These are phyloP conservation scores for Komagataella phaffii DNA, from an alignment of 805 yeast genomes.

Conservation along the genomic window DNA sequence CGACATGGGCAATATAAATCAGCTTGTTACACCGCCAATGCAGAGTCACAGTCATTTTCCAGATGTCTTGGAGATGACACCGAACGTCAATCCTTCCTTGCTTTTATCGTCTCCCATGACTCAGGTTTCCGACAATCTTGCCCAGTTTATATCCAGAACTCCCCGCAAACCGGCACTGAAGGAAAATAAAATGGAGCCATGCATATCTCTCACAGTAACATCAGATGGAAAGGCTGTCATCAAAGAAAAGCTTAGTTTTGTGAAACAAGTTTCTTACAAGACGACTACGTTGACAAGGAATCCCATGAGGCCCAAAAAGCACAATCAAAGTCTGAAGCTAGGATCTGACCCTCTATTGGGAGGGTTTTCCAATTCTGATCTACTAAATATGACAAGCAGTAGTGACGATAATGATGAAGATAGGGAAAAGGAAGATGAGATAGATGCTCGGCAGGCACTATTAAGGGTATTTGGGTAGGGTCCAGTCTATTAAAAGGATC, in stretches of 20 bases:
- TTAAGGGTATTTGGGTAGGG: not conserved
- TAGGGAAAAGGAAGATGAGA: not conserved
- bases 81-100: conserved; percentile 3
- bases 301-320: not conserved
- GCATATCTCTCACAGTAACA: not conserved
- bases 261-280: not conserved
- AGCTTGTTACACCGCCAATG: not conserved
- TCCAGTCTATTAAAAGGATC: not conserved
- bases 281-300: not conserved
- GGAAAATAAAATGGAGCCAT: not conserved
- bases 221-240: not conserved
- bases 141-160: not conserved
- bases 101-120: conserved; percentile 3
- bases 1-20: not conserved
- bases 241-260: not conserved
- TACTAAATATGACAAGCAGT: not conserved
- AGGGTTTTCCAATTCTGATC: not conserved
- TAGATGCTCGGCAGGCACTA: not conserved
- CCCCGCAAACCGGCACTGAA: not conserved
- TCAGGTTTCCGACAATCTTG: not conserved
- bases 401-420: not conserved
- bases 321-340: not conserved
- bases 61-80: not conserved
- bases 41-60: not conserved
- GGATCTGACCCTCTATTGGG: not conserved